A percentile compares a stretch with the other conserved stretches of the same genome.
Conservation (phyloP, 768 basidiomycete species). For the Tephrocybe sp. region DNA sequence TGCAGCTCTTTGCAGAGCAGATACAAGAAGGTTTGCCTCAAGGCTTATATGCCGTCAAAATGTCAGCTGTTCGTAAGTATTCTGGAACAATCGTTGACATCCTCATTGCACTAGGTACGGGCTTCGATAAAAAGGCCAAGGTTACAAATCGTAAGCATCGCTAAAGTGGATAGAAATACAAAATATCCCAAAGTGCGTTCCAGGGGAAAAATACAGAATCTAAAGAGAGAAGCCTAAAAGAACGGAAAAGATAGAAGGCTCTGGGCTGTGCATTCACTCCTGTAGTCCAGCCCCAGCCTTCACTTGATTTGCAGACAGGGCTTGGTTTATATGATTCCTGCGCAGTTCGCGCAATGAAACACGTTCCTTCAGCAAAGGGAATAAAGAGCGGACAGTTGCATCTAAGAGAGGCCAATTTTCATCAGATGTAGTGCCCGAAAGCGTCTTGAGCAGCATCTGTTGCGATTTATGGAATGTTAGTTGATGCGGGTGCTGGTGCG, state of each 20-base stretch:
- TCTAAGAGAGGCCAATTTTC: slow-evolving; percentile 91
- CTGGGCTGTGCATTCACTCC: not conserved
- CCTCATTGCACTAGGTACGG: slow-evolving; percentile 46
- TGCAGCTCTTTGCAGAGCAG: slow-evolving; percentile 69
- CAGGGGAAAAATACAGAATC: slow-evolving; percentile 1
- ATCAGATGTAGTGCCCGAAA: slow-evolving; percentile 76
- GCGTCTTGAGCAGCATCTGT: slow-evolving; percentile 50
- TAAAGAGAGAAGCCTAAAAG: slow-evolving; percentile 1
- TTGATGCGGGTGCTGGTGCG: slow-evolving; percentile 49
- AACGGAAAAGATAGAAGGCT: not conserved
- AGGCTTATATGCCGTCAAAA: slow-evolving; percentile 83
- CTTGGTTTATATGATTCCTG: slow-evolving; percentile 53
- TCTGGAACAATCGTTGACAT: not conserved
- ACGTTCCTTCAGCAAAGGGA: slow-evolving; percentile 58
- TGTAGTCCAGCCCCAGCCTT: slow-evolving; percentile 15
- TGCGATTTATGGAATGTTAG: slow-evolving; percentile 42
- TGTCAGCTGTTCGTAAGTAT: slow-evolving; percentile 42
- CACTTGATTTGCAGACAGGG: slow-evolving; percentile 37
- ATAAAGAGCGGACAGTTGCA: slow-evolving; percentile 48
- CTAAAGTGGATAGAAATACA: slow-evolving; percentile 14
- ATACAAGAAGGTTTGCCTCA: slow-evolving; percentile 81
- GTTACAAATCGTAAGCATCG: not conserved
- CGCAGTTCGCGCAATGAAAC: slow-evolving; percentile 35
- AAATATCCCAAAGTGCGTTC: slow-evolving; percentile 1
- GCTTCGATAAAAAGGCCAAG: slow-evolving; percentile 34